Percentiles rank a stretch among this genome's conserved stretches.
phyloP scores from a whole-genome alignment of 306 rosid species.

The Spatholobus suberectus region DNA sequence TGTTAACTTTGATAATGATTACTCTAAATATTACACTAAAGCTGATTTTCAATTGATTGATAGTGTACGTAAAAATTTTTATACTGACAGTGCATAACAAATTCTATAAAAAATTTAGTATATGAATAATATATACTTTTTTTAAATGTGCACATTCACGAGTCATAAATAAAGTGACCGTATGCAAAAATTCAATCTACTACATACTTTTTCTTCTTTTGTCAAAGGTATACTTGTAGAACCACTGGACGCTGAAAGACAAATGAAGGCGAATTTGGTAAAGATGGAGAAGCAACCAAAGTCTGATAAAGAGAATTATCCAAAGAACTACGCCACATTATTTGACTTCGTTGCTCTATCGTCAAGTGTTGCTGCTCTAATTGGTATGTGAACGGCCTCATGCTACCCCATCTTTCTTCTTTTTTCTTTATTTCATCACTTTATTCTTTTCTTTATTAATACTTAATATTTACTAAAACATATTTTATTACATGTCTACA shows the following conservation, averaged over 20 bases:
- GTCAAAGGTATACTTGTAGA: slow-evolving; percentile 38
- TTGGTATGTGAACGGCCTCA: slow-evolving; percentile 18
- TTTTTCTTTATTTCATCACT: neutral
- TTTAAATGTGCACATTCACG: neutral
- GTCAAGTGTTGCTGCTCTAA: neutral
- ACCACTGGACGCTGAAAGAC: neutral
- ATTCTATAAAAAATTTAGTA: too few species aligned
- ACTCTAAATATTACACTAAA: too few species aligned
- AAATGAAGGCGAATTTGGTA: slow-evolving; percentile 18
- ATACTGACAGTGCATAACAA: too few species aligned
- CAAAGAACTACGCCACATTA: slow-evolving; percentile 33
- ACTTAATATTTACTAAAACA: neutral
- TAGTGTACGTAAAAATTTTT: too few species aligned
- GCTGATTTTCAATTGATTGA: too few species aligned
- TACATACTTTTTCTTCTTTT: neutral
- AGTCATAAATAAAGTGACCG: too few species aligned
- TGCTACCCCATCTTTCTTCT: neutral
- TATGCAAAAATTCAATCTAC: neutral
- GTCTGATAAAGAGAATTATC: neutral
- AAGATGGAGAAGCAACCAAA: neutral
- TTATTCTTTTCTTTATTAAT: neutral
- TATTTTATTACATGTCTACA: neutral
- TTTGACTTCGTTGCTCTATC: neutral
- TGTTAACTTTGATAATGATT: too few species aligned
- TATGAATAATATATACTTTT: too few species aligned